A percentile compares a stretch with the other conserved stretches of the same genome.
These are phyloP conservation scores for Erodium trifolium DNA, from an alignment of 441 rosid genomes.

Conservation along the genomic window DNA sequence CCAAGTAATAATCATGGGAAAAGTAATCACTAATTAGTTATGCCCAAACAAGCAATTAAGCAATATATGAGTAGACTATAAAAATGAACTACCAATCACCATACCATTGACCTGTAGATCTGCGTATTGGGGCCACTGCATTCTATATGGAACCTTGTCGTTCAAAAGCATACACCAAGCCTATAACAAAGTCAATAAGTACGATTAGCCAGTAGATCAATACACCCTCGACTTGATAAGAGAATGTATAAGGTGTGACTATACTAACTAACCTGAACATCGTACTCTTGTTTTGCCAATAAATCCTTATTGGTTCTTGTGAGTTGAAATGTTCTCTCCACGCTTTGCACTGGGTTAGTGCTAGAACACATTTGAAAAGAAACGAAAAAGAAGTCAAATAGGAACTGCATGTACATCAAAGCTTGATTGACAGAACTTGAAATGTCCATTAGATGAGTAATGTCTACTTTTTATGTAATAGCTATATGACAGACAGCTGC, in stretches of 20 bases:
- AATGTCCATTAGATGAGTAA: neutral
- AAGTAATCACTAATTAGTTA: neutral
- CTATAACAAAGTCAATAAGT: constrained; percentile 15
- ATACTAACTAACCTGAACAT: constrained; percentile 60
- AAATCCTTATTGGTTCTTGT: constrained; percentile 69
- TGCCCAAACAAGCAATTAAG: neutral
- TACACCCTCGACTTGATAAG: constrained; percentile 10
- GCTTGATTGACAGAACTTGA: neutral
- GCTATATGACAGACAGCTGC: neutral
- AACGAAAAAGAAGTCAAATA: neutral
- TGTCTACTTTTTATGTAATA: neutral
- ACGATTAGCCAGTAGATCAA: constrained; percentile 15
- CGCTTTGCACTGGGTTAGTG: constrained; percentile 55
- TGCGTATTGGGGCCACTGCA: constrained; percentile 97
- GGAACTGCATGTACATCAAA: neutral
- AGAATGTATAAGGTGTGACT: neutral
- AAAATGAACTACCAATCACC: constrained; percentile 16
- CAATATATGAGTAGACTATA: neutral
- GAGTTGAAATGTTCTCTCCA: constrained; percentile 69
- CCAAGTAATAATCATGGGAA: neutral
- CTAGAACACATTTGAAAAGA: constrained; percentile 27
- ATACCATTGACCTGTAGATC: constrained; percentile 96
- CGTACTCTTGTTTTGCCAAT: constrained; percentile 57
- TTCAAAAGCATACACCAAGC: constrained; percentile 51
- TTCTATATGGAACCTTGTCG: constrained; percentile 89